Base-by-base conservation (phyloP, 108 stramenopile genomes). In the Stephanodiscus triporus region DNA sequence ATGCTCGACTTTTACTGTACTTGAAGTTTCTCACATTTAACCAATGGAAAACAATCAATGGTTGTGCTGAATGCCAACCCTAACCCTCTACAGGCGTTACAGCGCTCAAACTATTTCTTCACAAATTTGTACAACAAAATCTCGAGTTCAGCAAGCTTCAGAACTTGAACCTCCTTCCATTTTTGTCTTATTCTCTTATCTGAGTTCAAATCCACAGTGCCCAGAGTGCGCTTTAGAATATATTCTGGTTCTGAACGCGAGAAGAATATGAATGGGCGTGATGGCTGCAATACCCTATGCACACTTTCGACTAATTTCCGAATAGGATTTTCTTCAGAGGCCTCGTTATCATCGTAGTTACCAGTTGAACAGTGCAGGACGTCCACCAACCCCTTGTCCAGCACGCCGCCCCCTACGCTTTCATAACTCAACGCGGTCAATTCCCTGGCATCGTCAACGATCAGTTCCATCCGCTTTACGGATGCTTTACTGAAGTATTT, bases 371-470 rank as follows among this genome's bases (percentile, higher is more conserved):
- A 87, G 78, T 84, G 91, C 6, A 94, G 61, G 11, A 83, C 85
- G 79, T 94, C 93, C 26, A 94, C 42, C 69, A 94, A 71, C 19
- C 93, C 93, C 77, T 94, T 94, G 79, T 94, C 93, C 14, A 94
- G 26, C 30, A 88, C 84, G 24, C 60, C 79, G 26, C 89, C 90
- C 48, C 82, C 73, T 10, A 94, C 78, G 75, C 84, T 83, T 3
- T 60, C 74, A 17, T 81, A 65, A 30, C 79, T 76, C 63, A 93
- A 84, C 11, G 86, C 75, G 16, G 90, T 88, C 17, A 93, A 73
- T 66, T 81, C 74, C 19, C 80, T 37, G 19, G 92, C 92, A 83
- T 91, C 88, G 48, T 93, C 92, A 51, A 91, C 74, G 8, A 85
- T 67, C 49, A 82, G 77, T 47, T 82, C 70, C 77, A 82, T 85